Percentiles rank a stretch among this genome's conserved stretches.
Conservation (phyloP, 1,139 yeast species). For the Candida sp. region DNA sequence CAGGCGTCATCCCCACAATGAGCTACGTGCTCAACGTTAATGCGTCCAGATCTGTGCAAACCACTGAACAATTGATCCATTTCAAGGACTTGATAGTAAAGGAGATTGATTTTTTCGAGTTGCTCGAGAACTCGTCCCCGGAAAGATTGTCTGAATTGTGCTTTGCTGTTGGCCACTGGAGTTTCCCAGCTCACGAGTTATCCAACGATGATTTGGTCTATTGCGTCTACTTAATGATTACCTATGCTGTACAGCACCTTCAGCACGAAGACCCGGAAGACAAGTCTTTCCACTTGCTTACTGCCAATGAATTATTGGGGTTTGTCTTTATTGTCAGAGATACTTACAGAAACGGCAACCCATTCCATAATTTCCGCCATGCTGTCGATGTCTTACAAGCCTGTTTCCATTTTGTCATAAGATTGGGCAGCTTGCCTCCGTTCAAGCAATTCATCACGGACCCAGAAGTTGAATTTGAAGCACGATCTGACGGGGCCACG, state of each 20-base stretch:
- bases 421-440: conserved; percentile 50
- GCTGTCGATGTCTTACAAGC: conserved; percentile 97
- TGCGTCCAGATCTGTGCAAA: conserved; percentile 25
- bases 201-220: conserved; percentile 69
- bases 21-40: conserved; percentile 29
- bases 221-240: conserved; percentile 61
- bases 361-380: conserved; percentile 95
- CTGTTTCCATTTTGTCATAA: conserved; percentile 64
- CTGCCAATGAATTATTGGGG: conserved; percentile 53
- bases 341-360: conserved; percentile 81
- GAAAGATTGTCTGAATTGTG: conserved; percentile 34
- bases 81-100: conserved; percentile 32
- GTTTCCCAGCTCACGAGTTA: conserved; percentile 72
- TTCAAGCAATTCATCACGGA: conserved; percentile 39
- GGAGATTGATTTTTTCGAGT: conserved; percentile 42
- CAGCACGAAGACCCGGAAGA: not conserved
- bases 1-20: conserved; percentile 38
- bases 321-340: conserved; percentile 70
- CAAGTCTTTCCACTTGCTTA: conserved; percentile 22
- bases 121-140: conserved; percentile 29
- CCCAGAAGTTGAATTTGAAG: conserved; percentile 20
- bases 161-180: conserved; percentile 51
- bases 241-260: conserved; percentile 46
- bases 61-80: conserved; percentile 24
- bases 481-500: conserved; percentile 3